phyloP scores from a whole-genome alignment of 495 filamentous ascomycete species.

The Lepraria neglecta region DNA sequence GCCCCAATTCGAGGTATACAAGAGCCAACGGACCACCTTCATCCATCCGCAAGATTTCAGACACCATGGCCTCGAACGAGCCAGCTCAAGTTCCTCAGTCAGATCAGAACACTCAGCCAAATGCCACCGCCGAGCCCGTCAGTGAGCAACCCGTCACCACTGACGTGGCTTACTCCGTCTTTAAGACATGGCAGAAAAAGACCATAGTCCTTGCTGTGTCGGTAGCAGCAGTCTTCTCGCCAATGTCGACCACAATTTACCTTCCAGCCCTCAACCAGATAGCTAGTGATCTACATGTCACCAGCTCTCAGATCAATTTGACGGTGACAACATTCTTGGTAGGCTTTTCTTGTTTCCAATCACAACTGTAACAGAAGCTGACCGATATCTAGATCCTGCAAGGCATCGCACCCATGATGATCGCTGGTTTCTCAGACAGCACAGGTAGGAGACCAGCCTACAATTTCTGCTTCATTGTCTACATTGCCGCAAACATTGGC shows the following conservation, averaged over 20 bases:
- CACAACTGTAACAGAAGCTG: background rate
- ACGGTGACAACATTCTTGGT: slow-evolving; percentile 49
- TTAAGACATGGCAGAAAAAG: slow-evolving; percentile 22
- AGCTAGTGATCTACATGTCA: slow-evolving; percentile 36
- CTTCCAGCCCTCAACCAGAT: slow-evolving; percentile 44
- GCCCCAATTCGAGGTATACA: background rate
- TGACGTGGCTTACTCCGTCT: slow-evolving; percentile 21
- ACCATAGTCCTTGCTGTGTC: slow-evolving; percentile 19
- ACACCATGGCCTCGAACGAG: background rate
- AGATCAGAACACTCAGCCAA: background rate
- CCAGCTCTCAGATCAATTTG: slow-evolving; percentile 40
- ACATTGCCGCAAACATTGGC: slow-evolving; percentile 37
- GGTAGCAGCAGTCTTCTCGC: slow-evolving; percentile 30
- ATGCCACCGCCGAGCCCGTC: slow-evolving; percentile 5
- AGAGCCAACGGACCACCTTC: background rate
- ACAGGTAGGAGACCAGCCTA: slow-evolving; percentile 40
- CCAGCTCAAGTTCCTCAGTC: background rate
- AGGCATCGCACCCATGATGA: slow-evolving; percentile 41
- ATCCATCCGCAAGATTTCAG: background rate
- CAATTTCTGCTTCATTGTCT: slow-evolving; percentile 37
- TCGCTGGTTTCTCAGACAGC: slow-evolving; percentile 37
- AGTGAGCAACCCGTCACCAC: slow-evolving; percentile 11
- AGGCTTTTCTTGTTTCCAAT: background rate
- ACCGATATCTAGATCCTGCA: slow-evolving; percentile 36
- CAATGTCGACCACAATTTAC: slow-evolving; percentile 45